Conservation (phyloP, 805 yeast genomes). For the Danielia reshetovae region DNA sequence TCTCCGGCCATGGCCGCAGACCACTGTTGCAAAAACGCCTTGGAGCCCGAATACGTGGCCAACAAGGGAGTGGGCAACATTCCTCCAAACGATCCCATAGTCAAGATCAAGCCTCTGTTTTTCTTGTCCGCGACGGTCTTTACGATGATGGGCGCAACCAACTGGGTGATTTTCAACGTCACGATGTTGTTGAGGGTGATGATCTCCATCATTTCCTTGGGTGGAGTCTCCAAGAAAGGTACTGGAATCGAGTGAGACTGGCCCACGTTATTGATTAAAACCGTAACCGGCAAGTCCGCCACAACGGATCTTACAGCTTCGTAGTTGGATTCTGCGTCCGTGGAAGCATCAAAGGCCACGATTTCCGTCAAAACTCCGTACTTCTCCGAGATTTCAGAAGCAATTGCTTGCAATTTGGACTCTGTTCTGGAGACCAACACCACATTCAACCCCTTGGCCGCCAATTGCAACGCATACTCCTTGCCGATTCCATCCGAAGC, state of each 20-base stretch:
- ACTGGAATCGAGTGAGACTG: conserved; percentile 93
- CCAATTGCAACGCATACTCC: conserved; percentile 84
- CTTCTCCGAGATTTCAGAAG: conserved; percentile 57
- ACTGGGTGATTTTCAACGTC: conserved; percentile 78
- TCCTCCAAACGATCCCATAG: conserved; percentile 98
- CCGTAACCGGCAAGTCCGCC: conserved; percentile 56
- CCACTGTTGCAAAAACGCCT: conserved; percentile 94
- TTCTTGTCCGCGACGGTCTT: conserved; percentile 42
- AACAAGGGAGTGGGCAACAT: conserved; percentile 86
- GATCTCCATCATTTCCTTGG: conserved; percentile 71
- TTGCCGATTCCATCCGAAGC: conserved; percentile 98
- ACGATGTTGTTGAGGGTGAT: conserved; percentile 82
- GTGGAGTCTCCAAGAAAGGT: conserved; percentile 78
- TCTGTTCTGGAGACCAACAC: conserved; percentile 82
- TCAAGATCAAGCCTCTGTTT: conserved; percentile 72
- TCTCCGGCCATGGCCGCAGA: conserved; percentile 86
- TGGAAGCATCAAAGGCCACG: conserved; percentile 75
- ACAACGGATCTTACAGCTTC: conserved; percentile 43
- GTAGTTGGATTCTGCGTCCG: conserved; percentile 58
- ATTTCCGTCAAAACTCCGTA: conserved; percentile 59
- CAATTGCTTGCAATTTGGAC: conserved; percentile 64
- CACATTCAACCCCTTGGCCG: conserved; percentile 76
- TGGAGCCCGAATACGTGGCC: conserved; percentile 94
- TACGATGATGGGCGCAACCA: conserved; percentile 68
- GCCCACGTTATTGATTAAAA: conserved; percentile 90